Evolutionary conservation across 148 eudicot genomes (phyloP).

Genomic region (Arctostaphylos glauca): DNA sequence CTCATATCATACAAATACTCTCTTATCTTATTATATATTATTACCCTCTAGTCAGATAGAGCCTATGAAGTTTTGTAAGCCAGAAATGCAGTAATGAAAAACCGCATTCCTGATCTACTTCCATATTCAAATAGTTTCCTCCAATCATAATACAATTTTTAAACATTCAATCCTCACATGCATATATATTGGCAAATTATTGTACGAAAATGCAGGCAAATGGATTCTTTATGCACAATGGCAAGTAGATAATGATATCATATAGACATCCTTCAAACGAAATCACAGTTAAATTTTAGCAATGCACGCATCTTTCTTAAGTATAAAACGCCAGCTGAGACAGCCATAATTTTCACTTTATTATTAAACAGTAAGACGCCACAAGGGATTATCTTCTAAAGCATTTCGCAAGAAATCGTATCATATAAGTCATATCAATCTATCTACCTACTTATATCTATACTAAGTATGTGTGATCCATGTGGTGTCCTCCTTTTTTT

Average conservation of each 20-base stretch:
- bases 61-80: background rate
- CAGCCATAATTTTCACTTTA: background rate
- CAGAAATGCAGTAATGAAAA: background rate
- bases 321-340: background rate
- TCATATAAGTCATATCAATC: no score
- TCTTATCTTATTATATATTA: background rate
- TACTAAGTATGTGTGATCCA: no score
- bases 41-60: background rate
- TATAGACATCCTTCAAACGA: background rate
- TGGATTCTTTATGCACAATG: background rate
- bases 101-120: background rate
- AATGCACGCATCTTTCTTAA: background rate
- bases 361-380: background rate
- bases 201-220: background rate
- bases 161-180: background rate
- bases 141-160: background rate
- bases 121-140: background rate
- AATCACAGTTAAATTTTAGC: background rate
- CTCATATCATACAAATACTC: background rate
- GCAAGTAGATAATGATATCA: background rate
- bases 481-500: no score
- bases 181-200: no score
- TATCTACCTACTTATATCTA: no score
- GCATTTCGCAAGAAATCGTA: background rate
- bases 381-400: background rate